Evolutionary conservation across 2,329 filamentous ascomycete genomes (phyloP), one percentile per base, ranked within the genome.

Genomic region (Hymenoscyphus albidus): DNA sequence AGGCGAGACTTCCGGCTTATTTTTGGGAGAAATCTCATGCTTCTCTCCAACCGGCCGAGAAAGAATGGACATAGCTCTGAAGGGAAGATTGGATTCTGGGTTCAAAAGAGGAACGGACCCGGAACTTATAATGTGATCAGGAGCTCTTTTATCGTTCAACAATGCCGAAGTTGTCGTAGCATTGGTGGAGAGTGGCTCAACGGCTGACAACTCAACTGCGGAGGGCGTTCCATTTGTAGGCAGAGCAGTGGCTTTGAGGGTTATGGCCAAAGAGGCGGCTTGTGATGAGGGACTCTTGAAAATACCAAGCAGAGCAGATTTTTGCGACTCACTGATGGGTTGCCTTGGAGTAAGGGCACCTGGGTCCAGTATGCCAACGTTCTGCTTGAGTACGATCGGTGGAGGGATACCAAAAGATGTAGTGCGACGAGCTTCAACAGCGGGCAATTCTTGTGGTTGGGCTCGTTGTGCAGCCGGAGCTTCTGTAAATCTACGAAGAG

Each of bases 161-260:
- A 69, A 42, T 22, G 64, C 66, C 39, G 67, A 66, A 31, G 69
- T 65, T 16, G 65, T 62, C 22, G 64, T 60, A 38, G 69, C 67
- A 57, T 66, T 68, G 7, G 60, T 66, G 18, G 72, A 70, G 32
- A 70, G 65, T 16, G 72, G 67, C 59, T 75, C 73, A 31, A 73
- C 69, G 32, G 74, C 73, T 51, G 73, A 74, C 48, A 75, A 60
- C 62, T 75, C 74, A 7, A 75, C 72, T 22, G 71, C 74, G 6
- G 73, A 74, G 31, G 72, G 71, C 13, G 69, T 71, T 40, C 62
- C 58, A 61, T 66, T 70, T 13, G 67, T 69, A 56, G 73, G 71
- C 9, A 72, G 61, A 12, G 69, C 67, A 35, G 70, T 70, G 32
- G 70, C 66, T 60, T 63, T 55, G 51, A 66, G 60, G 35, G 64